Conservation (phyloP, 495 filamentous ascomycete species). For the Hyaloscypha finlandica region DNA sequence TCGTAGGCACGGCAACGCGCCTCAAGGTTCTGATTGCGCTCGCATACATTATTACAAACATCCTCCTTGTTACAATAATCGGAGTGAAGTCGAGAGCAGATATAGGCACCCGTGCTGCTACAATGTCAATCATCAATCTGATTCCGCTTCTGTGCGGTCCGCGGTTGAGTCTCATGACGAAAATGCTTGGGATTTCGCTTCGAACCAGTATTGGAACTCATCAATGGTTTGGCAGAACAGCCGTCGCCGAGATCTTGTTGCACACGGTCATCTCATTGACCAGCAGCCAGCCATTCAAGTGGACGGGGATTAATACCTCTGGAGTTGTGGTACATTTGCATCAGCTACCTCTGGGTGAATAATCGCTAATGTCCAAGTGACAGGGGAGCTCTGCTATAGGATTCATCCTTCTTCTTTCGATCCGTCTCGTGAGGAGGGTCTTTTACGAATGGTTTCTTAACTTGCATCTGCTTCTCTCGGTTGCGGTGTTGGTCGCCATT, state of each 20-base stretch:
- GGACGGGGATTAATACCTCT: conserved; percentile 18
- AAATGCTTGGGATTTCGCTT: conserved; percentile 34
- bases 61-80: conserved; percentile 20
- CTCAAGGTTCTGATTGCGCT: conserved; percentile 22
- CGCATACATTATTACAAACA: conserved; percentile 26
- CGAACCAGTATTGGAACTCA: conserved; percentile 32
- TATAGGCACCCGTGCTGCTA: conserved; percentile 18
- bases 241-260: conserved; percentile 28
- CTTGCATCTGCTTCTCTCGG: conserved; percentile 14
- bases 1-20: conserved; percentile 27
- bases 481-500: conserved; percentile 16
- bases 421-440: conserved; percentile 9
- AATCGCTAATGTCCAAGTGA: conserved; percentile 15
- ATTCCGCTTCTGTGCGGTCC: conserved; percentile 29
- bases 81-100: conserved; percentile 19
- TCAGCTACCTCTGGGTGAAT: conserved; percentile 5
- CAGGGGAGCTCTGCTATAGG: conserved; percentile 18
- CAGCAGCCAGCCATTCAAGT: conserved; percentile 1
- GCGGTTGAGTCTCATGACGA: conserved; percentile 18
- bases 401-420: conserved; percentile 19
- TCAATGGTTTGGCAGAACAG: conserved; percentile 29
- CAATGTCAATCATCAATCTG: conserved; percentile 30
- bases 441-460: conserved; percentile 25
- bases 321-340: conserved; percentile 21
- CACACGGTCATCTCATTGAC: conserved; percentile 26